Evolutionary conservation across 169 alveolate species (phyloP).

Genomic region (Cryptosporidium ryanae): DNA sequence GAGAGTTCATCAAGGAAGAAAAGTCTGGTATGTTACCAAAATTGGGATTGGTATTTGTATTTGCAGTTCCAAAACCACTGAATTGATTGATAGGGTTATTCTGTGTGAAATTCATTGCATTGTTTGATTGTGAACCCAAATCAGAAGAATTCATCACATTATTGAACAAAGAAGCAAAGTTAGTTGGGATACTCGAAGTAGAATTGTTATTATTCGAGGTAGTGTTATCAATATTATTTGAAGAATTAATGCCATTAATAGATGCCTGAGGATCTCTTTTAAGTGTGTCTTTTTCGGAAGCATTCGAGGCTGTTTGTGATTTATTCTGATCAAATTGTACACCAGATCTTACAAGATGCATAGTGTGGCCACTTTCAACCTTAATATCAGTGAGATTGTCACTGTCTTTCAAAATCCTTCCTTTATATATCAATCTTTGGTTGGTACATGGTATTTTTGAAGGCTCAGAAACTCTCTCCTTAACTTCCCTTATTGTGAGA

Average conservation of each 20-base stretch:
- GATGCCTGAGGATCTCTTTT: neutral
- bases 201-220: neutral
- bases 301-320: slow-evolving; percentile 6
- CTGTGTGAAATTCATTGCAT: slow-evolving; percentile 5
- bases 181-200: neutral
- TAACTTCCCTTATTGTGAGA: slow-evolving; percentile 81
- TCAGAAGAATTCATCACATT: slow-evolving; percentile 25
- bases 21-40: slow-evolving; percentile 45
- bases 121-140: slow-evolving; percentile 14
- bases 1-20: slow-evolving; percentile 78
- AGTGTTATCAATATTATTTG: neutral
- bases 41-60: neutral
- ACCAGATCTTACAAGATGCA: slow-evolving; percentile 90
- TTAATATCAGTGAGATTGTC: slow-evolving; percentile 82
- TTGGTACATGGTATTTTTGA: slow-evolving; percentile 82
- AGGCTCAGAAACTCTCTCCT: slow-evolving; percentile 82
- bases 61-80: slow-evolving; percentile 14
- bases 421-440: slow-evolving; percentile 88
- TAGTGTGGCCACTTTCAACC: slow-evolving; percentile 89
- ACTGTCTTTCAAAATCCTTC: slow-evolving; percentile 89
- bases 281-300: neutral
- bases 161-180: slow-evolving; percentile 39
- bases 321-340: slow-evolving; percentile 77
- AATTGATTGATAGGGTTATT: neutral
- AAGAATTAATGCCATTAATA: slow-evolving; percentile 15